A percentile compares a stretch with the other conserved stretches of the same genome.
phyloP scores from a whole-genome alignment of 2,329 filamentous ascomycete genomes.

The Fusarium austroafricanum region DNA sequence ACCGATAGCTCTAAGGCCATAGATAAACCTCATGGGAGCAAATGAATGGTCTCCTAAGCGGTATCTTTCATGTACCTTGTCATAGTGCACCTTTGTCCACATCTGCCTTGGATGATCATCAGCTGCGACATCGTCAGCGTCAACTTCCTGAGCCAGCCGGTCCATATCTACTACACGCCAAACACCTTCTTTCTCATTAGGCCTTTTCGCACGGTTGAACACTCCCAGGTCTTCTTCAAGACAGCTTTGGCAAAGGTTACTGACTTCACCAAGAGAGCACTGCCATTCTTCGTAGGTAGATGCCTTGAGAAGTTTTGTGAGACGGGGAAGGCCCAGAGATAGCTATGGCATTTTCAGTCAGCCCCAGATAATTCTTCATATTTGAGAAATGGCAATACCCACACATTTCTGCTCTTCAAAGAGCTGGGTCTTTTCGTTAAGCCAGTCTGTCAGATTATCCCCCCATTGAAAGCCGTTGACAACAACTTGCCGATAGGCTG shows the following conservation, averaged over 20 bases:
- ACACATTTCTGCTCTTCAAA: conserved; percentile 42
- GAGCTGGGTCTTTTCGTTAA: conserved; percentile 26
- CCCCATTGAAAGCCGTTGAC: conserved; percentile 39
- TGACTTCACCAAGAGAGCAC: conserved; percentile 10
- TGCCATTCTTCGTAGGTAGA: conserved; percentile 39
- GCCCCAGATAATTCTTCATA: neutral
- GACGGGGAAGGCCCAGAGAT: conserved; percentile 30
- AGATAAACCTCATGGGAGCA: conserved; percentile 37
- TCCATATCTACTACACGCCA: conserved; percentile 37
- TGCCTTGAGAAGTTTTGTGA: conserved; percentile 27
- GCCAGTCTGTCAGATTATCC: conserved; percentile 39
- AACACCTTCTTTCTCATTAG: conserved; percentile 1
- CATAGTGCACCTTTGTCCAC: conserved; percentile 37
- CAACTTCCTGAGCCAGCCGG: conserved; percentile 28
- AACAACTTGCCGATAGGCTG: conserved; percentile 34
- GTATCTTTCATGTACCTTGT: conserved; percentile 27
- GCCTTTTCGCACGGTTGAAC: conserved; percentile 25
- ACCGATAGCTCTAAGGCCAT: conserved; percentile 33
- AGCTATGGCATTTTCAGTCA: conserved; percentile 18
- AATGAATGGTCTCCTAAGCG: conserved; percentile 29
- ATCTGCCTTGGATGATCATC: conserved; percentile 34
- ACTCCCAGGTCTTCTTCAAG: conserved; percentile 33
- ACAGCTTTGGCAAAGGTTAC: conserved; percentile 12
- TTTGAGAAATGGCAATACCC: neutral
- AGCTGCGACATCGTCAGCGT: conserved; percentile 22